A percentile compares a stretch with the other conserved stretches of the same genome.
Evolutionary conservation across 768 basidiomycete genomes (phyloP).

Genomic region (Rhizopogon roseolus): DNA sequence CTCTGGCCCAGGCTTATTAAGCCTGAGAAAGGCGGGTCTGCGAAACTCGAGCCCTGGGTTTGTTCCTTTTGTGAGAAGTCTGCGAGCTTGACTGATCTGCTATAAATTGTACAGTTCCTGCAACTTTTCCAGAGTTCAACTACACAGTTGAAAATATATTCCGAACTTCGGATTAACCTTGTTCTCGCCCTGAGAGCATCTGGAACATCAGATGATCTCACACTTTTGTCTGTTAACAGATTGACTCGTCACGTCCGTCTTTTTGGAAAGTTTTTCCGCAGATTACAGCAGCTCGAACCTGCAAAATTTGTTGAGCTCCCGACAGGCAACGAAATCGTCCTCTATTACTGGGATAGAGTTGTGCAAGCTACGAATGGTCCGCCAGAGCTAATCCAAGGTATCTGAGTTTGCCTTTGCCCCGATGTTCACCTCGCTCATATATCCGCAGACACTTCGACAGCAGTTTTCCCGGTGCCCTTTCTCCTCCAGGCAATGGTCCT

Average conservation of each 20-base stretch:
- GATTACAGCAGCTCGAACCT: conserved; percentile 59
- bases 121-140: conserved; percentile 59
- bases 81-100: neutral
- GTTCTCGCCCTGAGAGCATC: conserved; percentile 37
- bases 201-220: conserved; percentile 29
- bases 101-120: conserved; percentile 40
- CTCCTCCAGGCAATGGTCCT: conserved; percentile 83
- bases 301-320: conserved; percentile 61
- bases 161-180: conserved; percentile 52
- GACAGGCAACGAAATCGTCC: conserved; percentile 57
- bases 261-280: conserved; percentile 79
- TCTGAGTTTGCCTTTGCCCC: conserved; percentile 2
- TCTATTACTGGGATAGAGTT: conserved; percentile 81
- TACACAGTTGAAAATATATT: conserved; percentile 50
- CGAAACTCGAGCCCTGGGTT: conserved; percentile 52
- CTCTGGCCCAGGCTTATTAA: conserved; percentile 53
- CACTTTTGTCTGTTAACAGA: conserved; percentile 44
- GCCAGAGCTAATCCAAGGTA: conserved; percentile 53
- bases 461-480: conserved; percentile 72
- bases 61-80: conserved; percentile 10
- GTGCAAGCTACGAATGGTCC: conserved; percentile 61
- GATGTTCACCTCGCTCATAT: neutral
- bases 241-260: conserved; percentile 65
- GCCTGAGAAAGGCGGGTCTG: conserved; percentile 36
- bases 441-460: conserved; percentile 51